A percentile compares a stretch with the other conserved stretches of the same genome.
phyloP scores from a whole-genome alignment of 441 rosid genomes.

The Gossypium schwendimanii region DNA sequence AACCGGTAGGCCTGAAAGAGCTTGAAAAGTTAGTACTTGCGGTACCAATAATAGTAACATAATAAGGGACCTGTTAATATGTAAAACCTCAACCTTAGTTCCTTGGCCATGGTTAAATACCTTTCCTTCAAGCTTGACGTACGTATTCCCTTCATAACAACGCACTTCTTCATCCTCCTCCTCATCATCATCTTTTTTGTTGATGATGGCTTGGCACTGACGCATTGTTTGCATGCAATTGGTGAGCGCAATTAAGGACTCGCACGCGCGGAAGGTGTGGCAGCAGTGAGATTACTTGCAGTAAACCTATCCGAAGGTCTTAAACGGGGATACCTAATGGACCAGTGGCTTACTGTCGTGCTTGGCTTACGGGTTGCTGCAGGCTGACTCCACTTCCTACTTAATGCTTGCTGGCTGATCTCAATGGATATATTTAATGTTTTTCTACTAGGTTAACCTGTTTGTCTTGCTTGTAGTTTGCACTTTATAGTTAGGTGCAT shows the following conservation, averaged over 20 bases:
- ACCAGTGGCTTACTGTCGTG: not conserved
- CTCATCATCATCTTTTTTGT: not conserved
- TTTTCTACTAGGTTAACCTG: not conserved
- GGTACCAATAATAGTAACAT: conserved; percentile 24
- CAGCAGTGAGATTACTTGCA: conserved; percentile 3
- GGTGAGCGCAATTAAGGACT: conserved; percentile 13
- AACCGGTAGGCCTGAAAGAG: not conserved
- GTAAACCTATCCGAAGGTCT: not conserved
- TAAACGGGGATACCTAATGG: not conserved
- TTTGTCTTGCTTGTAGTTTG: not conserved
- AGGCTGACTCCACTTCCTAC: not conserved
- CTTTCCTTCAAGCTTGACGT: conserved; percentile 17
- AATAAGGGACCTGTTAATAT: conserved; percentile 14
- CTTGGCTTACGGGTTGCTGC: not conserved
- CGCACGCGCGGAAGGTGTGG: not conserved
- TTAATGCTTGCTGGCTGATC: not conserved
- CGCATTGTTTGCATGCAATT: conserved; percentile 5
- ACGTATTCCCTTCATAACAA: not conserved
- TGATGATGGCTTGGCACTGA: conserved; percentile 16
- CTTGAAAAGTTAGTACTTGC: not conserved
- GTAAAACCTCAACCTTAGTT: conserved; percentile 17
- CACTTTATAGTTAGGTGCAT: not conserved
- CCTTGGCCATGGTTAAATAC: conserved; percentile 20
- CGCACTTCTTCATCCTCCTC: not conserved
- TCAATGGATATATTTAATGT: not conserved